phyloP scores from a whole-genome alignment of 2,329 filamentous ascomycete genomes.

The Drechslera avenae region DNA sequence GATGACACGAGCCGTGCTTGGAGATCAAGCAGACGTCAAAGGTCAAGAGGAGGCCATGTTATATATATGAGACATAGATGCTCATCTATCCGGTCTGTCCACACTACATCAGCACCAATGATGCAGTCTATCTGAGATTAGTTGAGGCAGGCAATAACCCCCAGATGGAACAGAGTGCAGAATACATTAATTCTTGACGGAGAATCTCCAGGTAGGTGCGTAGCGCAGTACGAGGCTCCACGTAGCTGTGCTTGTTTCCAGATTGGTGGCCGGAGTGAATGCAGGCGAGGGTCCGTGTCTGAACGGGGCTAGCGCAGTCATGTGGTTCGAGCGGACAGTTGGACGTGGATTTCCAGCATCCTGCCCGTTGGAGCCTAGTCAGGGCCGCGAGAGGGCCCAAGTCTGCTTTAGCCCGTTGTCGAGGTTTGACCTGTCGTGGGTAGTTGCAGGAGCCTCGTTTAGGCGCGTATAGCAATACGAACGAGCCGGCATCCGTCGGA shows the following conservation, averaged over 20 bases:
- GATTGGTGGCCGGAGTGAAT: constrained; percentile 1
- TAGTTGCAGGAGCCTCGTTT: neutral
- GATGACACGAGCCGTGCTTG: neutral
- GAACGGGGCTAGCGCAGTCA: constrained; percentile 10
- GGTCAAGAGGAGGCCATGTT: constrained; percentile 4
- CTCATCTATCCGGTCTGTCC: too few species aligned
- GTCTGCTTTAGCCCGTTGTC: too few species aligned
- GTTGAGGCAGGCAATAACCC: constrained; percentile 22
- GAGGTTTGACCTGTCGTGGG: too few species aligned
- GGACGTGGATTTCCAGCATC: neutral
- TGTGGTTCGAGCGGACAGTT: neutral
- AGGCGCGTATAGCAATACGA: neutral
- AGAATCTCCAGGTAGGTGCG: constrained; percentile 22
- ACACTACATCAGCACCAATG: constrained; percentile 22
- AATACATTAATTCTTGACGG: constrained; percentile 17
- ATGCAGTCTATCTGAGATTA: constrained; percentile 35
- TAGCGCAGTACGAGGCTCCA: constrained; percentile 7
- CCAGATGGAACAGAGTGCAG: constrained; percentile 21
- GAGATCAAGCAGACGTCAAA: too few species aligned
- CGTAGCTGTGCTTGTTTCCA: constrained; percentile 8
- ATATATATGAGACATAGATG: constrained; percentile 7
- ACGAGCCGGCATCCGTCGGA: neutral
- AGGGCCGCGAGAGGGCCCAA: too few species aligned
- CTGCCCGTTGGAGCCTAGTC: neutral
- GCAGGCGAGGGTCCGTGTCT: constrained; percentile 17